Base-by-base conservation (phyloP, 495 filamentous ascomycete genomes). In the Lophiostoma macrostomum region DNA sequence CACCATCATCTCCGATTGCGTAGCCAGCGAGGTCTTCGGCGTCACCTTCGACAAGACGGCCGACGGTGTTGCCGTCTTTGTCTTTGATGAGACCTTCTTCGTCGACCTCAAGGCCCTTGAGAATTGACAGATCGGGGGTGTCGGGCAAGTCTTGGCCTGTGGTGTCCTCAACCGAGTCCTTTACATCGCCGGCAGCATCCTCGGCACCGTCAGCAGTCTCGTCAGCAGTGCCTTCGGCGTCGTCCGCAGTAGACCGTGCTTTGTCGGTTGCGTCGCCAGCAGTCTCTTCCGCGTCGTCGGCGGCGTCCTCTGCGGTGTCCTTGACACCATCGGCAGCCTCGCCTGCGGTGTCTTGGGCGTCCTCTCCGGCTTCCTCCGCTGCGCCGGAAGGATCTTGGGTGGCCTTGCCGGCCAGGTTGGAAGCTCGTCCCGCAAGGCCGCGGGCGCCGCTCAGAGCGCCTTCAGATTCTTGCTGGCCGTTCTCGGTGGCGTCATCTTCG, bases 1-100 rank as follows among this genome's bases (percentile, higher is more conserved):
- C 80, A 14, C 81, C 81, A 4, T 80, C 74, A 11, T 84, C 80
- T 37, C 80, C 79, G 35, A 83, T 73, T 1, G 71, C 72, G 59
- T 78, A 76, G 7, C 80, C 82, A 13, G 74, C 75, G 29, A 85
- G 74, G 53, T 83, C 80, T 54, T 81, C 74, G 1, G 80, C 76
- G 25, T 82, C 74, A 13, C 81, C 81, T 54, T 85, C 81, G 13
- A 75, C 74, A 18, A 84, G 73, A 19, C 74, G 73, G 35, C 81
- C 83, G 19, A 84, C 59, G 7, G 76, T 55, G 30, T 77, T 76
- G 37, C 81, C 81, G 47, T 78, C 76, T 11, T 71, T 60, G 45
- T 81, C 75, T 47, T 74, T 64, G 51, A 84, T 76, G 13, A 76
- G 58, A 8, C 81, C 81, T n/a, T 75, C 77, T 28, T 81, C 76